Percentiles rank a stretch among this genome's conserved stretches.
phyloP scores from a whole-genome alignment of 371 early-diverging fungal genomes.

The Circinella umbellata region DNA sequence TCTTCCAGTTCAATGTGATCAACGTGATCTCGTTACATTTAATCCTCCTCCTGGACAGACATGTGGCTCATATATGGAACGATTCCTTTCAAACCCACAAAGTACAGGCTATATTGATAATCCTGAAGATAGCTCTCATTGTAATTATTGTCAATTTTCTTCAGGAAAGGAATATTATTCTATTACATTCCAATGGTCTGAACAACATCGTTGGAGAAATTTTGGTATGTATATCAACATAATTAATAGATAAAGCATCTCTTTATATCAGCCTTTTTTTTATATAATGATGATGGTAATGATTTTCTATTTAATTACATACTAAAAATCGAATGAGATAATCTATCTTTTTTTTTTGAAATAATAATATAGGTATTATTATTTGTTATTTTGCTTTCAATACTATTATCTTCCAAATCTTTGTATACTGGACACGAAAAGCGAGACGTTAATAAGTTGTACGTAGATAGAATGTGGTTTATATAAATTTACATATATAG shows the following conservation, averaged over 20 bases:
- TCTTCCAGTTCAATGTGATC: conserved; percentile 48
- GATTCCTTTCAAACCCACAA: conserved; percentile 39
- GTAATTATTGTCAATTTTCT: conserved; percentile 64
- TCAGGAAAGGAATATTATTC: conserved; percentile 57
- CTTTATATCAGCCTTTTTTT: conserved; percentile 50
- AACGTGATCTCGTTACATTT: conserved; percentile 48
- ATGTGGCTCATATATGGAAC: conserved; percentile 55
- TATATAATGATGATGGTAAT: too few relatives aligned
- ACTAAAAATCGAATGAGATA: too few relatives aligned
- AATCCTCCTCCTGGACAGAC: conserved; percentile 60
- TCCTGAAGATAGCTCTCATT: conserved; percentile 42
- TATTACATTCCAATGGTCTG: conserved; percentile 54
- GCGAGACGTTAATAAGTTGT: conserved; percentile 58
- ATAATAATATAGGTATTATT: conserved; percentile 39
- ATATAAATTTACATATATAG: too few relatives aligned
- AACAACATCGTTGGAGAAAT: conserved; percentile 47
- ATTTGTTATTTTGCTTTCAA: background rate
- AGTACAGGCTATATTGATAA: conserved; percentile 62
- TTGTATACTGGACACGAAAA: conserved; percentile 21
- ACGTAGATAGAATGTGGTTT: too few relatives aligned
- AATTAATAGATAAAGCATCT: background rate
- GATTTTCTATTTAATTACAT: too few relatives aligned
- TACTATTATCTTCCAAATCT: background rate
- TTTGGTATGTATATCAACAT: conserved; percentile 32
- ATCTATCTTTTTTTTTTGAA: conserved; percentile 37